Percentiles rank a stretch among this genome's conserved stretches.
Conservation (phyloP, 495 filamentous ascomycete species). For the Daldinia decipiens region DNA sequence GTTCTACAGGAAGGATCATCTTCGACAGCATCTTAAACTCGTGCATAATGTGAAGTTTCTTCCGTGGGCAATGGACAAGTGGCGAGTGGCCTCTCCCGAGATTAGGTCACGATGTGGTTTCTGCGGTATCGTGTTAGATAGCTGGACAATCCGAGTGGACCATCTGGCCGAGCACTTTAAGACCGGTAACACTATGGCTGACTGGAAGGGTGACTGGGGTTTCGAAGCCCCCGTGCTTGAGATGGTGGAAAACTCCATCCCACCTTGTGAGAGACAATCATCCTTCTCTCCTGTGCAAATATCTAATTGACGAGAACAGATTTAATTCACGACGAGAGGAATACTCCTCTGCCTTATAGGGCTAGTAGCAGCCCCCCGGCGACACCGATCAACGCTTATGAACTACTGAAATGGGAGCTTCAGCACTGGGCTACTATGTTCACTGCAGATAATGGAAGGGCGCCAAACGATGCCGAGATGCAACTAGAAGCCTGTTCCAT, state of each 20-base stretch:
- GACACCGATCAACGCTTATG: constrained; percentile 59
- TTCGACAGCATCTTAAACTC: constrained; percentile 82
- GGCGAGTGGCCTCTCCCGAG: constrained; percentile 69
- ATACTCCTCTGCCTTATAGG: constrained; percentile 57
- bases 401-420: constrained; percentile 63
- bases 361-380: constrained; percentile 50
- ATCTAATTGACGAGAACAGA: constrained; percentile 48
- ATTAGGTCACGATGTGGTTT: constrained; percentile 78
- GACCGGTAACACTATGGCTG: constrained; percentile 70
- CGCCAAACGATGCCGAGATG: constrained; percentile 56
- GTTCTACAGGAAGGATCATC: constrained; percentile 86
- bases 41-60: constrained; percentile 75
- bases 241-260: constrained; percentile 72
- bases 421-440: constrained; percentile 52
- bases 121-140: constrained; percentile 68
- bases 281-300: constrained; percentile 27
- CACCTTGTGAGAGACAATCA: constrained; percentile 61
- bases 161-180: constrained; percentile 78
- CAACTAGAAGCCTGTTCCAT: constrained; percentile 56
- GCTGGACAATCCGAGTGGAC: constrained; percentile 69
- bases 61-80: constrained; percentile 70
- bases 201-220: constrained; percentile 81
- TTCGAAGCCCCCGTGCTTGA: constrained; percentile 67
- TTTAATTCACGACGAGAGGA: constrained; percentile 67
- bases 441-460: constrained; percentile 42